phyloP scores from a whole-genome alignment of 2,329 filamentous ascomycete genomes.

The Talaromyces sp. region DNA sequence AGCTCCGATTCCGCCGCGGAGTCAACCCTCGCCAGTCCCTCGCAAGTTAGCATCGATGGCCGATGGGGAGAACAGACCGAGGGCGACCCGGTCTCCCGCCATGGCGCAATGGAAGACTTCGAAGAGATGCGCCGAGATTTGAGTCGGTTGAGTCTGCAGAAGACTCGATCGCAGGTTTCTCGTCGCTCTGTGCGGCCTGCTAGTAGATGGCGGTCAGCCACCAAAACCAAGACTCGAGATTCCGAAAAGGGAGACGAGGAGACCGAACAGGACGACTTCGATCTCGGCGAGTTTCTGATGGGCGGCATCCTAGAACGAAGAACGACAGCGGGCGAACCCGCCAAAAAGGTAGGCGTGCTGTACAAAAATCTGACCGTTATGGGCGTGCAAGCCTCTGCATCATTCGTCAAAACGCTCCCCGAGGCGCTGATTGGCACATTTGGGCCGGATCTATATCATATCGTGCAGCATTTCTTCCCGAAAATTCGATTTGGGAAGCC shows the following conservation, averaged over 20 bases:
- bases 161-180: slow-evolving; percentile 29
- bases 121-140: slow-evolving; percentile 56
- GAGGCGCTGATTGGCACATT: slow-evolving; percentile 74
- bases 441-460: slow-evolving; percentile 70
- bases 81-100: slow-evolving; percentile 52
- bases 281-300: slow-evolving; percentile 66
- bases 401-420: slow-evolving; percentile 69
- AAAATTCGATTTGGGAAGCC: slow-evolving; percentile 47
- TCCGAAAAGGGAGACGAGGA: slow-evolving; percentile 50
- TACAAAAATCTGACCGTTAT: slow-evolving; percentile 74
- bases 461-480: slow-evolving; percentile 56
- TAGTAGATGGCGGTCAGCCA: slow-evolving; percentile 28
- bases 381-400: slow-evolving; percentile 63
- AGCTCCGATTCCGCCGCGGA: slow-evolving; percentile 15
- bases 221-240: slow-evolving; percentile 26
- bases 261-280: slow-evolving; percentile 51
- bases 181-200: slow-evolving; percentile 18
- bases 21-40: slow-evolving; percentile 18
- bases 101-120: slow-evolving; percentile 57
- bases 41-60: slow-evolving; percentile 37
- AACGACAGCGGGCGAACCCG: slow-evolving; percentile 58
- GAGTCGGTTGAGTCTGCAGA: slow-evolving; percentile 49
- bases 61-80: slow-evolving; percentile 60
- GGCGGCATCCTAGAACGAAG: slow-evolving; percentile 74
- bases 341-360: slow-evolving; percentile 74